Percentiles rank a stretch among this genome's conserved stretches.
Evolutionary conservation across 140 eudicot species (phyloP).

Genomic region (Erigeron philadelphicus): DNA sequence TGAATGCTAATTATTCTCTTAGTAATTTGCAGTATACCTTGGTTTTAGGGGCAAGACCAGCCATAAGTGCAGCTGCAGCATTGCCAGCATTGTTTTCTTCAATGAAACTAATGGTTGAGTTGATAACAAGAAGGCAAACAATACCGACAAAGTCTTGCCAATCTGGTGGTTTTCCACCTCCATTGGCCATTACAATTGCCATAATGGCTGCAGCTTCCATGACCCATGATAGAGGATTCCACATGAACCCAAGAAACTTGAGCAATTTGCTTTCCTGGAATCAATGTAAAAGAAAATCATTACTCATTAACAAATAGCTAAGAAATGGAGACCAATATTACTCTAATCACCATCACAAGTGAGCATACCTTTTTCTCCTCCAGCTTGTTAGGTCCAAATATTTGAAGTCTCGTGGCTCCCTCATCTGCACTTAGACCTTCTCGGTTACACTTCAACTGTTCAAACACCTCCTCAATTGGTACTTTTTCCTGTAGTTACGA

Average conservation of each 20-base stretch:
- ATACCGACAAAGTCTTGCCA: slow-evolving; percentile 57
- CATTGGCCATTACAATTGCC: slow-evolving; percentile 55
- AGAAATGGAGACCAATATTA: neutral
- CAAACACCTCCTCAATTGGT: slow-evolving; percentile 56
- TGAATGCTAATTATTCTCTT: neutral
- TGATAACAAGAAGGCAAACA: slow-evolving; percentile 41
- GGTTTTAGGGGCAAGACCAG: slow-evolving; percentile 51
- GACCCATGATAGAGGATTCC: slow-evolving; percentile 61
- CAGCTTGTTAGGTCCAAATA: slow-evolving; percentile 54
- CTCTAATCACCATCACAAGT: neutral
- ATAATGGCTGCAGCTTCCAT: slow-evolving; percentile 61
- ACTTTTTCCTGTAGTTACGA: slow-evolving; percentile 39
- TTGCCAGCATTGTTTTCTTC: slow-evolving; percentile 54
- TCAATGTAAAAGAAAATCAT: neutral
- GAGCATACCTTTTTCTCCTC: slow-evolving; percentile 46
- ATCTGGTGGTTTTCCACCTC: slow-evolving; percentile 49
- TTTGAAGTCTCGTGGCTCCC: slow-evolving; percentile 43
- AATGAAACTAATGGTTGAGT: slow-evolving; percentile 49
- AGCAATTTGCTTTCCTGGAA: slow-evolving; percentile 43
- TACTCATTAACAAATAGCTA: neutral
- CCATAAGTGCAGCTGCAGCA: slow-evolving; percentile 59
- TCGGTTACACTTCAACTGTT: slow-evolving; percentile 52
- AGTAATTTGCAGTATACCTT: slow-evolving; percentile 26
- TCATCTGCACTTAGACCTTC: slow-evolving; percentile 49
- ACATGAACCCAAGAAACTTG: slow-evolving; percentile 60